Conservation (phyloP, 495 filamentous ascomycete genomes). For the Hyaloscypha bicolor region DNA sequence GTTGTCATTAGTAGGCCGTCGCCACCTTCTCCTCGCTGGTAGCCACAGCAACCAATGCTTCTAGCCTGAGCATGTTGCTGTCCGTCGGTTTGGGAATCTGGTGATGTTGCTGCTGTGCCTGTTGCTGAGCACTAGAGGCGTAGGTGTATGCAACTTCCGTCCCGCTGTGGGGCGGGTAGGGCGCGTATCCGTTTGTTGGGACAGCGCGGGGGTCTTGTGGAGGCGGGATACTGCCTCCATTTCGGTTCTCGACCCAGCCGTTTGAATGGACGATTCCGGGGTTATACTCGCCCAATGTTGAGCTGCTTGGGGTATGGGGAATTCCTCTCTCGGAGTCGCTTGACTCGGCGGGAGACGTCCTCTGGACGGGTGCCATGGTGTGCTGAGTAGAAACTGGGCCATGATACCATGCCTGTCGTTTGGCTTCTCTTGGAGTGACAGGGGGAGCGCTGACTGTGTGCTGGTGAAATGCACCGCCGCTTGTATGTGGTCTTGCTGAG, state of each 20-base stretch:
- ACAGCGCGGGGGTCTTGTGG: conserved; percentile 6
- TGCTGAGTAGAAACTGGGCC: conserved; percentile 48
- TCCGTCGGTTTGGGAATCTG: conserved; percentile 36
- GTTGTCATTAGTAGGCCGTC: conserved; percentile 29
- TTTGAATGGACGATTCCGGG: conserved; percentile 31
- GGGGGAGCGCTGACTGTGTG: conserved; percentile 55
- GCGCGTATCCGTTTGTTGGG: conserved; percentile 16
- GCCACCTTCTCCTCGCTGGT: conserved; percentile 75
- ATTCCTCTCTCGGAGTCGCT: conserved; percentile 66
- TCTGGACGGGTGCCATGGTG: conserved; percentile 36
- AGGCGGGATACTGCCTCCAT: conserved; percentile 7
- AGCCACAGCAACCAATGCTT: conserved; percentile 87
- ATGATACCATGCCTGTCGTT: conserved; percentile 72
- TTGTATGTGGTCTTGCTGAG: conserved; percentile 27
- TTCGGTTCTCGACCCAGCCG: conserved; percentile 29
- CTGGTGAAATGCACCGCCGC: conserved; percentile 41
- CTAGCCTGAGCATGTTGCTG: conserved; percentile 68
- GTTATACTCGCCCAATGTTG: conserved; percentile 20
- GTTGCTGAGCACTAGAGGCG: conserved; percentile 8
- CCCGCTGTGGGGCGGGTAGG: conserved; percentile 5
- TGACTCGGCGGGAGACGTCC: conserved; percentile 71
- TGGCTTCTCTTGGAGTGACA: conserved; percentile 55
- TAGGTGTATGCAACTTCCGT: conserved; percentile 26
- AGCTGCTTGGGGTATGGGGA: conserved; percentile 25
- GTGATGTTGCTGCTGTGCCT: conserved; percentile 25